Base-by-base conservation (phyloP, 257 asterid genomes). In the Solanum pennellii region DNA sequence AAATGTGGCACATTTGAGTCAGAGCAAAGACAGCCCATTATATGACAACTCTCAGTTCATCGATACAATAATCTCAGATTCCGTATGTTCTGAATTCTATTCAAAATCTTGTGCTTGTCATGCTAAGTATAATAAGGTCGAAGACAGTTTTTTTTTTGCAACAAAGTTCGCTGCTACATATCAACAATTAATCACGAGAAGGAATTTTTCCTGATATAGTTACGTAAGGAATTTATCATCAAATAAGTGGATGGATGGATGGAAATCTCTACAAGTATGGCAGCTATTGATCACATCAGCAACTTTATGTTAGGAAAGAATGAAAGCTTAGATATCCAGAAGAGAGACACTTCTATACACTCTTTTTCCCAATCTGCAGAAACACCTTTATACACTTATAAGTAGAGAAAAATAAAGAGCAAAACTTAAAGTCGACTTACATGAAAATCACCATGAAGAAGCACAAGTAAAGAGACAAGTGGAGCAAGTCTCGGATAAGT, bases 371-470 rank as follows among this genome's bases (percentile, higher is more conserved):
- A 45, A 45, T 27, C 37, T 10, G 42, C 21, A 49, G 44, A 82
- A 29, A 49, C 66, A 16, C 20, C 69, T 82, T 45, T 49, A 49
- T 12, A 82, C 69, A 79, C 27, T 45, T 29, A 29, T 16, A 44
- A 82, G 69, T 52, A 82, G 44, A 82, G 45, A 82, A 41, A 23
- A 49, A 82, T 29, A 10, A 82, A 29, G 20, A 3, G 20, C 44
- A 82, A 82, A 25, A 27, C 66, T 25, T 49, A 82, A 82, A 82
- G 6, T 47, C 10, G 45, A 76, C 99, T 97, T 92, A 97, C 99
- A 95, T 94, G 85, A 95, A 97, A 88, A 97, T 94, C 91, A 92
- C 98, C 80, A 97, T 92, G 93, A 97, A 97, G 98, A 97, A 97
- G 91, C 98, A 95, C 91, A 97, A 93, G 91, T 97, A 97, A 95